A percentile compares a stretch with the other conserved stretches of the same genome.
Evolutionary conservation across 495 filamentous ascomycete genomes (phyloP).

Genomic region (Pseudevernia furfuracea): DNA sequence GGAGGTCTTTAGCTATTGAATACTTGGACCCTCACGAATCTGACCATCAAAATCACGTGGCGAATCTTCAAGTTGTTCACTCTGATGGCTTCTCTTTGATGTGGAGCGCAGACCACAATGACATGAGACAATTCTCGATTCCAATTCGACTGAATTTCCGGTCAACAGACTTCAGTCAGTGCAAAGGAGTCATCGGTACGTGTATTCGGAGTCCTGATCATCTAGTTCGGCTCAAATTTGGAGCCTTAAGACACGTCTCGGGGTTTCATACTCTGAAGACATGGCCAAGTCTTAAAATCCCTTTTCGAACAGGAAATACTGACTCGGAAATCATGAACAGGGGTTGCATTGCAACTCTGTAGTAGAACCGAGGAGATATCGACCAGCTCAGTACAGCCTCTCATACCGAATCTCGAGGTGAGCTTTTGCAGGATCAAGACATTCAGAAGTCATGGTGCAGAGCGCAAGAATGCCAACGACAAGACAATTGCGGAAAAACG

Average conservation of each 20-base stretch:
- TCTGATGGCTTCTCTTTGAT: background rate
- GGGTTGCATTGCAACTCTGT: background rate
- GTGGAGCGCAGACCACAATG: background rate
- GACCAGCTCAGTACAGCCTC: background rate
- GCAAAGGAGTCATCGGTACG: background rate
- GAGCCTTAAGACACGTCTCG: too few relatives aligned
- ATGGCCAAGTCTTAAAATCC: too few relatives aligned
- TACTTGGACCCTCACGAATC: background rate
- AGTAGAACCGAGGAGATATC: background rate
- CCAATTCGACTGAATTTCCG: background rate
- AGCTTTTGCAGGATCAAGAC: slow-evolving; percentile 2
- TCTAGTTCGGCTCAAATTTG: too few relatives aligned
- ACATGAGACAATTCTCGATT: background rate
- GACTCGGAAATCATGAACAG: too few relatives aligned
- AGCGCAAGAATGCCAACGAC: background rate
- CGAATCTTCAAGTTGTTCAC: background rate
- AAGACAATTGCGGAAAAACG: background rate
- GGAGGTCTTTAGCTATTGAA: background rate
- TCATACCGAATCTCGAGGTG: background rate
- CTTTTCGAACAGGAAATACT: too few relatives aligned
- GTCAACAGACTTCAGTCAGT: background rate
- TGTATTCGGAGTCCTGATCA: too few relatives aligned
- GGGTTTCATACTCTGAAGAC: too few relatives aligned
- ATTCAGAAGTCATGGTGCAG: slow-evolving; percentile 2
- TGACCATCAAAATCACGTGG: background rate